A percentile compares a stretch with the other conserved stretches of the same genome.
These are phyloP conservation scores for Exophiala sideris DNA, from an alignment of 2,329 filamentous ascomycete species.

Conservation along the genomic window DNA sequence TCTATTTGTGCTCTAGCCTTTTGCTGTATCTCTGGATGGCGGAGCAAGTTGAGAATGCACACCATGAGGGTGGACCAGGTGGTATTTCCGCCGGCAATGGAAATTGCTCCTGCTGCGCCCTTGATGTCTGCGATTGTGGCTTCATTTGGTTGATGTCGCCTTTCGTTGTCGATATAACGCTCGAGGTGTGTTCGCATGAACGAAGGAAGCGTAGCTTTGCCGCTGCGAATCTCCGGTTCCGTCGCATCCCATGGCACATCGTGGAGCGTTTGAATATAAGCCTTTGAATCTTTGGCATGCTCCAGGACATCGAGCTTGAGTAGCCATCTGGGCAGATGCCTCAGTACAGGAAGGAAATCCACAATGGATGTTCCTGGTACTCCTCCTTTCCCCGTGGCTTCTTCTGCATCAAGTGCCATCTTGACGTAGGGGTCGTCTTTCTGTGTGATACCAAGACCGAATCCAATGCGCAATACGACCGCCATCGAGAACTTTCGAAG, in stretches of 20 bases:
- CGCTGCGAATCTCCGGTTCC: conserved; percentile 3
- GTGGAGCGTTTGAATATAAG: conserved; percentile 42
- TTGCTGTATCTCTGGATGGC: conserved; percentile 44
- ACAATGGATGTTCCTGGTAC: conserved; percentile 39
- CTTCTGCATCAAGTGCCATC: conserved; percentile 8
- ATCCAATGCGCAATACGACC: conserved; percentile 39
- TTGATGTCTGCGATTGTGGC: conserved; percentile 43
- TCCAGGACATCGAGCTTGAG: conserved; percentile 7
- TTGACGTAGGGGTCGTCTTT: conserved; percentile 34
- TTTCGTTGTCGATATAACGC: conserved; percentile 4
- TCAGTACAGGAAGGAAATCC: conserved; percentile 45
- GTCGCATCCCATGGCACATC: conserved; percentile 39
- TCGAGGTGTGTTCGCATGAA: conserved; percentile 14
- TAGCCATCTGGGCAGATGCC: conserved; percentile 20
- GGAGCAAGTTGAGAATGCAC: conserved; percentile 52
- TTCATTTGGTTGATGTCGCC: conserved; percentile 32
- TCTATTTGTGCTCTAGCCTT: conserved; percentile 51
- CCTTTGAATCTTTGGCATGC: conserved; percentile 30
- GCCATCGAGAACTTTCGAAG: conserved; percentile 14
- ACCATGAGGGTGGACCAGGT: conserved; percentile 40
- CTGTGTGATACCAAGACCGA: conserved; percentile 38
- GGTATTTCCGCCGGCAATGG: conserved; percentile 9
- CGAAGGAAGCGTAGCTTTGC: conserved; percentile 1
- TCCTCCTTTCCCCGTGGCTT: conserved; percentile 25
- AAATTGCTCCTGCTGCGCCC: conserved; percentile 49